Evolutionary conservation across 2,329 filamentous ascomycete genomes (phyloP).

Genomic region (Alternaria rosae): DNA sequence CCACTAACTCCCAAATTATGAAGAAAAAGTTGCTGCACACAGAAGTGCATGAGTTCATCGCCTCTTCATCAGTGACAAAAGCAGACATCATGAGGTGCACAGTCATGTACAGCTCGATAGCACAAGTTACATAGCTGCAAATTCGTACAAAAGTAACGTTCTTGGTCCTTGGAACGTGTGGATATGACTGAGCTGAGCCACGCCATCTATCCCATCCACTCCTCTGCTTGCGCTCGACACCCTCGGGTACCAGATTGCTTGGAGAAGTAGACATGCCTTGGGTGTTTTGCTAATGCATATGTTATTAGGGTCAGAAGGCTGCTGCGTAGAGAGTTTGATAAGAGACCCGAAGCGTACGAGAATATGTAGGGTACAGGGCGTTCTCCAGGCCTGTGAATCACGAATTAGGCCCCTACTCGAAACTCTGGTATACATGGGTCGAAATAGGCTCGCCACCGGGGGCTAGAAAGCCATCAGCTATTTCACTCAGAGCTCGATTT

Average conservation of each 20-base stretch:
- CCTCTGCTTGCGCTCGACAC: neutral
- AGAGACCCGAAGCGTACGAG: neutral
- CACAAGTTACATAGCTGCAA: neutral
- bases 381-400: neutral
- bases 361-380: neutral
- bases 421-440: rapidly evolving
- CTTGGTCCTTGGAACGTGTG: neutral
- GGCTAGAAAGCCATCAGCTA: neutral
- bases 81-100: neutral
- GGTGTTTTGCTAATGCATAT: neutral
- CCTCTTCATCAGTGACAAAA: neutral
- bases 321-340: neutral
- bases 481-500: neutral
- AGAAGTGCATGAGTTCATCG: neutral
- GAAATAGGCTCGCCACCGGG: neutral
- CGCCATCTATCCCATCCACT: neutral
- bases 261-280: neutral
- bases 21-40: neutral
- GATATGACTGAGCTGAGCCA: neutral
- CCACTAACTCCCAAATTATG: neutral
- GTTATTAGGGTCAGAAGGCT: neutral
- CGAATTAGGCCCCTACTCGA: neutral
- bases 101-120: neutral
- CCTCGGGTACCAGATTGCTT: neutral
- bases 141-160: neutral